phyloP scores from a whole-genome alignment of 441 rosid genomes.

The Adansonia grandidieri region DNA sequence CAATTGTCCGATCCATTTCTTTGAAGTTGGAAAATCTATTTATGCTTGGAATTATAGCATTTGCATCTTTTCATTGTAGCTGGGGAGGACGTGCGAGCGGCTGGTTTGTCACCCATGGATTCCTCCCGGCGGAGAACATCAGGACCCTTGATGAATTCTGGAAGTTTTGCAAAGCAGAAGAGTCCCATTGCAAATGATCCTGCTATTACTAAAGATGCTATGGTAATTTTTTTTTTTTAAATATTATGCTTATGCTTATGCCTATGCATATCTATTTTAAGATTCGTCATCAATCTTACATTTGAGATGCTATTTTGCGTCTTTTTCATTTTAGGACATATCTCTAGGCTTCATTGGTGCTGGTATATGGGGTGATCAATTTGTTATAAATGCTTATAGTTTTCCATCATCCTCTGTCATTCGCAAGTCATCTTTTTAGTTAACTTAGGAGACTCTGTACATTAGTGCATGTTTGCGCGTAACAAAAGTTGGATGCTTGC shows the following conservation, averaged over 20 bases:
- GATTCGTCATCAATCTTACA: neutral
- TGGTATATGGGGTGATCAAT: neutral
- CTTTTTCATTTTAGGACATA: neutral
- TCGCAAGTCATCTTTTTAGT: neutral
- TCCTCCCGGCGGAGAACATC: constrained; percentile 59
- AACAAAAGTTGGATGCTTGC: neutral
- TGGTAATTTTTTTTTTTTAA: constrained; percentile 47
- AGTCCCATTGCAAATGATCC: constrained; percentile 49
- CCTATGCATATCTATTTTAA: neutral
- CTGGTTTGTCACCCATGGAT: constrained; percentile 50
- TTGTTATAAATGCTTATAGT: neutral
- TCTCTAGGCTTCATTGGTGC: neutral
- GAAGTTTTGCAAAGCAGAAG: constrained; percentile 56
- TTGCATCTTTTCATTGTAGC: constrained; percentile 43
- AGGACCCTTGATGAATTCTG: constrained; percentile 48
- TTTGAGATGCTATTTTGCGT: neutral
- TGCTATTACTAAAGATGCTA: constrained; percentile 45
- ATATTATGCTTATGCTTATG: no score
- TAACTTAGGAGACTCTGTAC: neutral
- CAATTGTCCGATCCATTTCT: neutral
- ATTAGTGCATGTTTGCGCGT: neutral
- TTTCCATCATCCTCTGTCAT: constrained; percentile 7
- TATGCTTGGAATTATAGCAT: neutral
- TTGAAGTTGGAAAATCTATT: neutral
- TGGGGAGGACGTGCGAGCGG: constrained; percentile 54